phyloP scores from a whole-genome alignment of 306 rosid species.

The Dalbergia cochinchinensis region DNA sequence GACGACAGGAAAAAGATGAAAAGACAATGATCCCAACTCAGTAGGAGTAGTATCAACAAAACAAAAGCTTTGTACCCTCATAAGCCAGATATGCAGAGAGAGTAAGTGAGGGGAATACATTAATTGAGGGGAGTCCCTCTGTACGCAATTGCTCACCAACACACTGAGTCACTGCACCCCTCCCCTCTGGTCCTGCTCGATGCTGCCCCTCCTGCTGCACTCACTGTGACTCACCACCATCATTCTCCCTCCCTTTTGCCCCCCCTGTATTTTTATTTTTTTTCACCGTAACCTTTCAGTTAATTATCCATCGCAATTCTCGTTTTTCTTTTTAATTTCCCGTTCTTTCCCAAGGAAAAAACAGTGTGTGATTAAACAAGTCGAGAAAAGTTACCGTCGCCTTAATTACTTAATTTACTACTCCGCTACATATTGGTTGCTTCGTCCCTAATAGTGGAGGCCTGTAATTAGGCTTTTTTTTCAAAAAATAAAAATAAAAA shows the following conservation, averaged over 20 bases:
- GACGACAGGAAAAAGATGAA: conserved; percentile 36
- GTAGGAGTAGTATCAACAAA: background rate
- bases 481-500: too few species aligned
- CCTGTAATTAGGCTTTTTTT: too few species aligned
- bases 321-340: background rate
- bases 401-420: background rate
- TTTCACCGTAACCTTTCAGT: background rate
- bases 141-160: conserved; percentile 81
- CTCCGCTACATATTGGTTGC: too few species aligned
- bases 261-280: conserved; percentile 20
- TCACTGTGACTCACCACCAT: conserved; percentile 47
- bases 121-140: conserved; percentile 56
- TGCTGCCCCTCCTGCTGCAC: conserved; percentile 43
- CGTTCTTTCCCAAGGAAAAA: background rate
- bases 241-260: conserved; percentile 54
- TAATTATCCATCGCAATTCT: background rate
- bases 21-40: conserved; percentile 45
- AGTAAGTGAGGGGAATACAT: conserved; percentile 29
- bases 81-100: conserved; percentile 1
- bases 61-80: conserved; percentile 22
- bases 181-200: background rate
- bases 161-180: conserved; percentile 59
- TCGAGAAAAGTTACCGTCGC: background rate
- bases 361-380: background rate
- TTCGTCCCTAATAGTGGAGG: too few species aligned